phyloP scores from a whole-genome alignment of 1,284 basidiomycete species.

The Moesziomyces antarcticus region DNA sequence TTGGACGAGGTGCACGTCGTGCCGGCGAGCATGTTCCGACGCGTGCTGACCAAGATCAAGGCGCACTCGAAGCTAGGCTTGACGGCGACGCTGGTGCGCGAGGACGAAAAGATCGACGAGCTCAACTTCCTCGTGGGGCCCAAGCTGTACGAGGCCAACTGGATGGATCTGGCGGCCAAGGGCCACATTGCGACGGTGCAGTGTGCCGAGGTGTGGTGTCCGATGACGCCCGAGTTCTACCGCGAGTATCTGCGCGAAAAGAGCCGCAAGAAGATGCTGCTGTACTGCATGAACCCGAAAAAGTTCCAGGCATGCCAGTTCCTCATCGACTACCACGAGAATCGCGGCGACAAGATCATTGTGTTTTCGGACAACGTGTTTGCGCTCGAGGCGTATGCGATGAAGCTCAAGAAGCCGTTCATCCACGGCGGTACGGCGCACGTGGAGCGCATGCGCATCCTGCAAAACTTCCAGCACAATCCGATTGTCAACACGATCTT shows the following conservation, averaged over 20 bases:
- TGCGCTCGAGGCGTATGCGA: conserved; percentile 95
- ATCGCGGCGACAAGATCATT: conserved; percentile 97
- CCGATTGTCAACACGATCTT: conserved; percentile 96
- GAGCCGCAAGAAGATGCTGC: conserved; percentile 90
- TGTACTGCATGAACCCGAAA: conserved; percentile 99
- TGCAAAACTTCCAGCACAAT: conserved; percentile 95
- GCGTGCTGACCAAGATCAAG: conserved; percentile 68
- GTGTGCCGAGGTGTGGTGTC: conserved; percentile 97
- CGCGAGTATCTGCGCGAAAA: conserved; percentile 94
- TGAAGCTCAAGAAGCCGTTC: conserved; percentile 90
- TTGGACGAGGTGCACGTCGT: conserved; percentile 68
- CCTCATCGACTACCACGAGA: conserved; percentile 97
- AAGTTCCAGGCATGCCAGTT: conserved; percentile 99
- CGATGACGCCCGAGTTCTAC: conserved; percentile 99
- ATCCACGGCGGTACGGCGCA: conserved; percentile 98
- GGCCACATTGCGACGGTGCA: conserved; percentile 99
- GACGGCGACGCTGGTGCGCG: conserved; percentile 87
- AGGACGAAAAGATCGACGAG: conserved; percentile 99
- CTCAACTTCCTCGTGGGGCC: conserved; percentile 99
- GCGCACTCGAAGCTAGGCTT: conserved; percentile 66
- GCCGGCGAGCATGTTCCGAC: conserved; percentile 67
- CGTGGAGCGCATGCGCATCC: conserved; percentile 91
- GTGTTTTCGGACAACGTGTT: conserved; percentile 99
- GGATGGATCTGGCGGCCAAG: conserved; percentile 99
- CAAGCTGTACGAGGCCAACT: conserved; percentile 99